phyloP scores from a whole-genome alignment of 768 basidiomycete species.

The Naganishia onofrii region DNA sequence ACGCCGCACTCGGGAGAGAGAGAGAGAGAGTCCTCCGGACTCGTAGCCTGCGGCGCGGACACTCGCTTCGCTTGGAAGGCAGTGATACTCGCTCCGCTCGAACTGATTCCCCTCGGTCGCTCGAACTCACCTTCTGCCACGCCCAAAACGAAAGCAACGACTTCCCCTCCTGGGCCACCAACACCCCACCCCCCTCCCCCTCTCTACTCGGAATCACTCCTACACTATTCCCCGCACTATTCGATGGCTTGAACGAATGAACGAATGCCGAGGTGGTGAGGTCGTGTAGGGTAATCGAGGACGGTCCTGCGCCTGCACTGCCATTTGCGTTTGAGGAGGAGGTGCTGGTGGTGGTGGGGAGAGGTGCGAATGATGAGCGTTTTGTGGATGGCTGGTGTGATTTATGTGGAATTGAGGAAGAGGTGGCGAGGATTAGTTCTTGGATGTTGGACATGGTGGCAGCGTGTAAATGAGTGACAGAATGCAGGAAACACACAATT shows the following conservation, averaged over 20 bases:
- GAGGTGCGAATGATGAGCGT: conserved; percentile 26
- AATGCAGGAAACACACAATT: too few species aligned
- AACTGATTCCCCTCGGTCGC: too few species aligned
- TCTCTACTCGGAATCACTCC: conserved; percentile 65
- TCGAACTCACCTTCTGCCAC: conserved; percentile 79
- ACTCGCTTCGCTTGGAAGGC: too few species aligned
- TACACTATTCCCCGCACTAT: conserved; percentile 64
- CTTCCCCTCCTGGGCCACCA: conserved; percentile 84
- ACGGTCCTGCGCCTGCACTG: conserved; percentile 50
- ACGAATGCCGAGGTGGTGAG: conserved; percentile 56
- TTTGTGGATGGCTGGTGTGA: conserved; percentile 32
- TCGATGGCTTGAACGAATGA: conserved; percentile 81
- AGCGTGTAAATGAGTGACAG: too few species aligned
- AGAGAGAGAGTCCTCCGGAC: too few species aligned
- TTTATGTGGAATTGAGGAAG: conserved; percentile 31
- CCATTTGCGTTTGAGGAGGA: conserved; percentile 52
- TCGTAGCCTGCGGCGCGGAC: too few species aligned
- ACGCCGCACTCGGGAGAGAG: too few species aligned
- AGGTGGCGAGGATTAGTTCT: conserved; percentile 48
- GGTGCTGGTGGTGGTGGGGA: conserved; percentile 12
- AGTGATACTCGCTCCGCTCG: not conserved
- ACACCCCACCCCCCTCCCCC: conserved; percentile 69
- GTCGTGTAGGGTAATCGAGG: conserved; percentile 74
- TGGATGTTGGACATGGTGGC: conserved; percentile 35
- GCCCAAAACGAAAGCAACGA: conserved; percentile 83